phyloP scores from a whole-genome alignment of 108 stramenopile species.

The Cyclotella baltica region DNA sequence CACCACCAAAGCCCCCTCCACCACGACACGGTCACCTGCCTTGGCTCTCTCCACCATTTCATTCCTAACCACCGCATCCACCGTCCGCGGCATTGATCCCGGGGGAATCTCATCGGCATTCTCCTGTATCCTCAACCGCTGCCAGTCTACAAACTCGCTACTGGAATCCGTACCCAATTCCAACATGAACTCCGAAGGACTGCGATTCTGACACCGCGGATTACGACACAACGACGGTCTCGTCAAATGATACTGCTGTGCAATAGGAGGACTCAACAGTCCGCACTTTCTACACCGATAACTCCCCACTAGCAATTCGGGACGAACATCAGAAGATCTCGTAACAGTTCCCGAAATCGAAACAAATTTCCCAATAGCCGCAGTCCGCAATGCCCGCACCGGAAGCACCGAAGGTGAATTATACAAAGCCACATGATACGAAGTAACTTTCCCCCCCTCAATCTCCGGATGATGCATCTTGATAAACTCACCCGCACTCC shows the following conservation, averaged over 20 bases:
- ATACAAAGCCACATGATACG: slow-evolving; percentile 88
- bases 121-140: slow-evolving; percentile 97
- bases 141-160: slow-evolving; percentile 95
- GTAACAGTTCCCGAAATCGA: slow-evolving; percentile 94
- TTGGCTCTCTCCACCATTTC: slow-evolving; percentile 98
- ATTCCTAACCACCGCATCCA: slow-evolving; percentile 94
- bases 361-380: slow-evolving; percentile 79
- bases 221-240: slow-evolving; percentile 96
- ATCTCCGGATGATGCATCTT: slow-evolving; percentile 66
- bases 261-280: slow-evolving; percentile 70
- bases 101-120: slow-evolving; percentile 97
- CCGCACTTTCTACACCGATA: slow-evolving; percentile 97
- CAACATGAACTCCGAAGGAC: slow-evolving; percentile 77
- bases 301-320: slow-evolving; percentile 94
- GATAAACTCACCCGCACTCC: slow-evolving; percentile 69
- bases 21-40: slow-evolving; percentile 95
- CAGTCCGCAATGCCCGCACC: slow-evolving; percentile 80
- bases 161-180: slow-evolving; percentile 59
- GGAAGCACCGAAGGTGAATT: slow-evolving; percentile 69
- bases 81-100: slow-evolving; percentile 95
- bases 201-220: slow-evolving; percentile 85
- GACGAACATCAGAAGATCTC: slow-evolving; percentile 95
- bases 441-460: slow-evolving; percentile 22
- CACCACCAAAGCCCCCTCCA: slow-evolving; percentile 92
- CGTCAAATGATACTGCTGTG: slow-evolving; percentile 97